phyloP scores from a whole-genome alignment of 2,329 filamentous ascomycete genomes.

The Lasiodiplodia sp. region DNA sequence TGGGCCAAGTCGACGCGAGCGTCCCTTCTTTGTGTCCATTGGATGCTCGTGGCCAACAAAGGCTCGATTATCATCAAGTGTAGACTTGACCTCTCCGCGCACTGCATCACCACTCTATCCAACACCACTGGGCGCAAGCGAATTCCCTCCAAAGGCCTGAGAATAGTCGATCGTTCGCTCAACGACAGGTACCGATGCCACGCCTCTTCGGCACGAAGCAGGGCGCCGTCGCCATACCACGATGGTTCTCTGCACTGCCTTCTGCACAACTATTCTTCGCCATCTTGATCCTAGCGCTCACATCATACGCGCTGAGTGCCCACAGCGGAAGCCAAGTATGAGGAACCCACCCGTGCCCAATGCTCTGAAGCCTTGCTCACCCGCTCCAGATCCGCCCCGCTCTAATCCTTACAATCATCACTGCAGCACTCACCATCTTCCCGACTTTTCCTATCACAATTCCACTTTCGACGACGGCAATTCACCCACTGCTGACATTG shows the following conservation, averaged over 20 bases:
- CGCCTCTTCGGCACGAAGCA: neutral
- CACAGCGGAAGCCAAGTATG: conserved; percentile 34
- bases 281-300: conserved; percentile 39
- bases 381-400: conserved; percentile 34
- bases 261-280: conserved; percentile 40
- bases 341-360: neutral
- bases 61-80: too few relatives aligned
- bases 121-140: too few relatives aligned
- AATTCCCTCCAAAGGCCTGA: neutral
- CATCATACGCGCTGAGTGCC: conserved; percentile 34
- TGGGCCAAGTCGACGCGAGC: neutral
- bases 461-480: neutral
- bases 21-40: conserved; percentile 7
- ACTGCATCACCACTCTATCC: neutral
- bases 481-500: conserved; percentile 31
- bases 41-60: neutral
- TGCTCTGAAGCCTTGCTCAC: neutral
- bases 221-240: conserved; percentile 32
- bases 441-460: conserved; percentile 33
- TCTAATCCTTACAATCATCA: conserved; percentile 35
- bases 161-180: neutral
- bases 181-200: neutral
- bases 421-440: conserved; percentile 35
- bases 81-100: neutral
- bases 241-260: conserved; percentile 39